Base-by-base conservation (phyloP, 495 filamentous ascomycete species). In the Hypoxylon trugodes region DNA sequence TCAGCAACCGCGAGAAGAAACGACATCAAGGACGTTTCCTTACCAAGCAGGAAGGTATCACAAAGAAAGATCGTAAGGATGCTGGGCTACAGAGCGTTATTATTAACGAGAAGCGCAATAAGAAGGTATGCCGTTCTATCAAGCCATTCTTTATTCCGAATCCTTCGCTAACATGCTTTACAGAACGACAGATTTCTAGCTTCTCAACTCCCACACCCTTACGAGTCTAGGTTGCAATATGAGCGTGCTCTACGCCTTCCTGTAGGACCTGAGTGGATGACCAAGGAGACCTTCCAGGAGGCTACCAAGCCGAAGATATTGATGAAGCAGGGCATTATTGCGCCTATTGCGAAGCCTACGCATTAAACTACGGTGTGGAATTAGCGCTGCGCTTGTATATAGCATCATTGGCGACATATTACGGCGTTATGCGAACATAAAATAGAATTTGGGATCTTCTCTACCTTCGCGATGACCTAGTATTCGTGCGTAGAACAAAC, bases 241-340 rank as follows among this genome's bases (percentile, higher is more conserved):
- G 95, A 98, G 78, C 81, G 94, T 25, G 89, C 88, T 58, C 77
- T 98, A 22, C 84, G 94, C 24, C 69, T 97, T 51, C 95, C 96
- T 9, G 85, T 97, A 24, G 96, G 96, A 6, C 92, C 91, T 1
- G 96, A 98, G 76, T 97, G 93, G 92, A 84, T 85, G 63, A 97
- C 95, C 10, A 98, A 97, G 82, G 86, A 91, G 74, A 92, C 89
- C 12, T 94, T 96, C 80, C 93, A 97, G 77, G 83, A 87, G 52
- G 79, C 85, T 32, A 97, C 93, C 66, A 96, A 94, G 84, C 96
- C 95, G 35, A 86, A 93, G 69, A 83, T 98, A 47, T 83, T 97
- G 75, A 76, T 98, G 76, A 97, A 96, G 81, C 90, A 91, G 77
- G 95, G 95, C 24, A 82, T 98, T 61, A 93, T 97, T 75, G 85